phyloP scores from a whole-genome alignment of 176 grass and related monocot species.

The Sorghum bicolor region Sorghum_bicolor_NCBIv3 NC_012871.2:66811501-66812000 shows the following conservation, averaged over 20 bases:
- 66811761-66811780: neutral
- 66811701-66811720: neutral
- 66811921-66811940: constrained; percentile 66
- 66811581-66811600: constrained; percentile 57
- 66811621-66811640: constrained; percentile 64
- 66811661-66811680: constrained; percentile 70
- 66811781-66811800: neutral
- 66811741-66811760: neutral
- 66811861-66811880: constrained; percentile 76
- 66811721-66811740: neutral
- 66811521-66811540: constrained; percentile 56
- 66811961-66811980: constrained; percentile 68
- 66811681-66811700: constrained; percentile 10
- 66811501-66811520: too few relatives aligned
- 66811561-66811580: constrained; percentile 40
- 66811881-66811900: constrained; percentile 64
- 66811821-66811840: constrained; percentile 54
- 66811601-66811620: constrained; percentile 60
- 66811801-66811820: constrained; percentile 48
- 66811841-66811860: constrained; percentile 53
- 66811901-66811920: constrained; percentile 49
- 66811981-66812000: constrained; percentile 56
- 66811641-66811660: constrained; percentile 56
- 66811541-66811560: constrained; percentile 44
- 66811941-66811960: constrained; percentile 58